Percentiles rank a stretch among this genome's conserved stretches.
Conservation (phyloP, 2,329 filamentous ascomycete genomes). For the Phyllosticta capitalensis region DNA sequence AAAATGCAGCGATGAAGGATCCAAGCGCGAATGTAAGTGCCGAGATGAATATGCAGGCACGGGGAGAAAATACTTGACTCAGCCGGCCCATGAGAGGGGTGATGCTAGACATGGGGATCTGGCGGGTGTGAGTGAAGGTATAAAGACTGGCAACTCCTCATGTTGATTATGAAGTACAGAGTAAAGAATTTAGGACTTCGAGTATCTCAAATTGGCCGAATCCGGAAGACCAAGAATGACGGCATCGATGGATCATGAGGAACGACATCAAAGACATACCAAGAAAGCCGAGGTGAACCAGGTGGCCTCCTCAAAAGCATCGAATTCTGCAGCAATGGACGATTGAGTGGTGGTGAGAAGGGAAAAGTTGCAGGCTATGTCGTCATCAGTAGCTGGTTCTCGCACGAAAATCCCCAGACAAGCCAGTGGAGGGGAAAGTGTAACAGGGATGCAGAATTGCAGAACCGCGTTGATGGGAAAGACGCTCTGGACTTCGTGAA, state of each 20-base stretch:
- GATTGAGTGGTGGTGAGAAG: constrained; percentile 76
- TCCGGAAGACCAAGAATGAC: not conserved
- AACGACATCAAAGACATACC: constrained; percentile 10
- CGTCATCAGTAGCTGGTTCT: constrained; percentile 1
- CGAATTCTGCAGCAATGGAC: constrained; percentile 62
- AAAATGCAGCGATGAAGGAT: constrained; percentile 53
- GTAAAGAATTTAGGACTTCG: not conserved
- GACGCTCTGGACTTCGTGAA: not conserved
- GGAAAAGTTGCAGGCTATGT: constrained; percentile 58
- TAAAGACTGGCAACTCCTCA: too few relatives aligned
- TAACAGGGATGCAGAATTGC: constrained; percentile 5
- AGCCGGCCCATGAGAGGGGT: constrained; percentile 64
- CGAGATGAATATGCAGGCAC: constrained; percentile 54
- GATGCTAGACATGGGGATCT: constrained; percentile 39
- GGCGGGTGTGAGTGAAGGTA: not conserved
- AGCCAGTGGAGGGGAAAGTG: not conserved
- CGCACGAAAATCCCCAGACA: not conserved
- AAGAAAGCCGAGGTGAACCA: constrained; percentile 79
- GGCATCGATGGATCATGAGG: not conserved
- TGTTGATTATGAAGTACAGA: not conserved
- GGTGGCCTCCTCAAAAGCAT: constrained; percentile 61
- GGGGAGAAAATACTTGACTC: constrained; percentile 62
- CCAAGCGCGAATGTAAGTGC: constrained; percentile 52
- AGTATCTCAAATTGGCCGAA: too few relatives aligned
- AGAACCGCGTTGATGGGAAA: not conserved